phyloP scores from a whole-genome alignment of 164 flowering plant species.

The Annona squamosa region DNA sequence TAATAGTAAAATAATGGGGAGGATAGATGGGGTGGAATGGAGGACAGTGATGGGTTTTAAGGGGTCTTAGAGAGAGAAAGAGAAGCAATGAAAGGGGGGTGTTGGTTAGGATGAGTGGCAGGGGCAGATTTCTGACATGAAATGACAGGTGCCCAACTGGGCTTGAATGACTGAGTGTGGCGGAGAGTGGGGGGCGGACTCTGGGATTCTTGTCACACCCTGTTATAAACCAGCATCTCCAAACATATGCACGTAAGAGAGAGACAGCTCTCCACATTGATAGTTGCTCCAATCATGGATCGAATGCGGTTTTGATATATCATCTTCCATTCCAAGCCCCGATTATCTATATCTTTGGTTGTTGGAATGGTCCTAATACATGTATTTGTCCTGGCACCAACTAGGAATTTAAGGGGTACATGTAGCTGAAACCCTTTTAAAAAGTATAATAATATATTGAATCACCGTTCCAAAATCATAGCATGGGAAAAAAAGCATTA shows the following conservation, averaged over 20 bases:
- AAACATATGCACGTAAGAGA: conserved; percentile 16
- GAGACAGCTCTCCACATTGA: too few species aligned
- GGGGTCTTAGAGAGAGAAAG: conserved; percentile 15
- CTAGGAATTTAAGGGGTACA: too few species aligned
- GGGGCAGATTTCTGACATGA: conserved; percentile 44
- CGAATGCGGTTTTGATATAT: too few species aligned
- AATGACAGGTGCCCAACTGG: conserved; percentile 42
- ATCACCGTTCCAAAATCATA: too few species aligned
- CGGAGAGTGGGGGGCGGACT: conserved; percentile 24
- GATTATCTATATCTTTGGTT: too few species aligned
- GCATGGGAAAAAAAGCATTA: too few species aligned
- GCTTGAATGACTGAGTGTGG: conserved; percentile 47
- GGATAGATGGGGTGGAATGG: conserved; percentile 34
- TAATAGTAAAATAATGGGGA: conserved; percentile 23
- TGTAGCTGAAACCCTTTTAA: too few species aligned
- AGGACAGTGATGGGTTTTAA: conserved; percentile 50
- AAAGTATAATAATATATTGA: too few species aligned
- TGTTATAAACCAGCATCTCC: conserved; percentile 27
- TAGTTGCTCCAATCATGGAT: too few species aligned
- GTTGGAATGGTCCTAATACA: too few species aligned
- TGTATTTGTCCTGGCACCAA: too few species aligned
- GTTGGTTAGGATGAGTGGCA: conserved; percentile 14
- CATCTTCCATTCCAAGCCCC: too few species aligned
- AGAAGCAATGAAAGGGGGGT: conserved; percentile 12
- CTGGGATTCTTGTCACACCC: conserved; percentile 32